Evolutionary conservation across 768 basidiomycete species (phyloP), one percentile per base, ranked within the genome.

Genomic region (Asterophora parasitica): DNA sequence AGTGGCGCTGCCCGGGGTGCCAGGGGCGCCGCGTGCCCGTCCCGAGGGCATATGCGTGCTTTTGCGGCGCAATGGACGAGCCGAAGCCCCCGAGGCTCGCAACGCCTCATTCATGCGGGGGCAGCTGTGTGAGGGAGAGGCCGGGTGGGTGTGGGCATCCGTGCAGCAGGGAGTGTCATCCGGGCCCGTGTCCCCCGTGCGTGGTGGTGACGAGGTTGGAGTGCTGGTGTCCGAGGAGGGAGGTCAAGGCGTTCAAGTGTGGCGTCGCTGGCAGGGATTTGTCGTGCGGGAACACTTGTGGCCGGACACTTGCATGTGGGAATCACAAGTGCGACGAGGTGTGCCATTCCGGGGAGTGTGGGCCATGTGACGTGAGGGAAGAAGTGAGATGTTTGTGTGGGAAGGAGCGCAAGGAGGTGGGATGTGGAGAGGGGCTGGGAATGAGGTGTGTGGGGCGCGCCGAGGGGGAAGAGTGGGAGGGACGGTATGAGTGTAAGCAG

Each of bases 111-210:
- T 88, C 85, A 3, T 92, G 90, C 53, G 85, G 77, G 0, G 77
- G 77, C 51, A 74, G 82, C 0, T 91, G 88, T 60, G 73, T 81
- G 0, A 81, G 86, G 10, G 49, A 65, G 4, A 78, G 85, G 2
- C 65, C 70, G 31, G 66, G 69, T 23, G 69, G 69, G 4, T 99
- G 95, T 56, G 72, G 74, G 0, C 95, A 97, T 60, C 73, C 90
- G 0, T 98, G 94, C 62, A 80, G 92, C 0, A 61, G 92, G 11
- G 71, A 73, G 11, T 98, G 95, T 59, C 95, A 97, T 63, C 95
- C 96, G 0, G 96, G 95, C 0, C 96, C 95, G 0, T 99, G 96
- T 67, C 94, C 94, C 0, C 92, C 92, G 0, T 99, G 96, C 60
- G 79, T 82, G 52, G 77, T 95, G 9, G 88, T 86, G 4, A 80